A percentile compares a stretch with the other conserved stretches of the same genome.
Evolutionary conservation across 768 basidiomycete genomes (phyloP).

Genomic region (Clitopilus passeckerianus): DNA sequence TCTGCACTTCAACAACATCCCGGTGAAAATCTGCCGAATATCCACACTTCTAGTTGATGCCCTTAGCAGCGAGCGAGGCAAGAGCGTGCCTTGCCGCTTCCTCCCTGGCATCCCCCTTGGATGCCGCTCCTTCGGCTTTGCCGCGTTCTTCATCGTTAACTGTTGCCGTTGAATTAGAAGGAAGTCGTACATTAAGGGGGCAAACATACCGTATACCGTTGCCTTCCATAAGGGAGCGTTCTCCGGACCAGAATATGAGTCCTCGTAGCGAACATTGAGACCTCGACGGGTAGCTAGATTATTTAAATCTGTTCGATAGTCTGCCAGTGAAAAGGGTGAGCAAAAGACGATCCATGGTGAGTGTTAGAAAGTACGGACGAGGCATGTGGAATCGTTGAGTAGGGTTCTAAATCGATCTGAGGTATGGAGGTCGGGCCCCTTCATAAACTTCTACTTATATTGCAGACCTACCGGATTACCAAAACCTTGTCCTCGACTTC

Average conservation of each 20-base stretch:
- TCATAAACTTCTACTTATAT: no score
- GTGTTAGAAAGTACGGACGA: not conserved
- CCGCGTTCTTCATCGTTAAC: not conserved
- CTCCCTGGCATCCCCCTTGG: not conserved
- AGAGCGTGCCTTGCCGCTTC: not conserved
- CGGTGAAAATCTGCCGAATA: not conserved
- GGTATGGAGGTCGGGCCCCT: no score
- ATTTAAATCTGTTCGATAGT: not conserved
- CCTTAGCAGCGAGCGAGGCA: not conserved
- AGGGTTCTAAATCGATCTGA: no score
- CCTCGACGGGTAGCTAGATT: not conserved
- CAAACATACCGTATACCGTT: not conserved
- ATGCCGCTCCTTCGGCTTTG: not conserved
- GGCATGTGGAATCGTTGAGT: not conserved
- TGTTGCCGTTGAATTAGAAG: not conserved
- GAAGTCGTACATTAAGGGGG: no score
- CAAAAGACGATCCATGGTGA: not conserved
- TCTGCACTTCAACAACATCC: no score
- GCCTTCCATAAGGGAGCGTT: not conserved
- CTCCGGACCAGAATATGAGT: not conserved
- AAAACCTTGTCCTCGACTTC: no score
- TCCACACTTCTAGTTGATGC: not conserved
- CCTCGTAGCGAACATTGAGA: not conserved
- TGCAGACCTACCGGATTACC: no score
- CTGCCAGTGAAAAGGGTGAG: not conserved